Percentiles rank a stretch among this genome's conserved stretches.
Evolutionary conservation across 345 rosid genomes (phyloP).

Genomic region (Psidium guajava): DNA sequence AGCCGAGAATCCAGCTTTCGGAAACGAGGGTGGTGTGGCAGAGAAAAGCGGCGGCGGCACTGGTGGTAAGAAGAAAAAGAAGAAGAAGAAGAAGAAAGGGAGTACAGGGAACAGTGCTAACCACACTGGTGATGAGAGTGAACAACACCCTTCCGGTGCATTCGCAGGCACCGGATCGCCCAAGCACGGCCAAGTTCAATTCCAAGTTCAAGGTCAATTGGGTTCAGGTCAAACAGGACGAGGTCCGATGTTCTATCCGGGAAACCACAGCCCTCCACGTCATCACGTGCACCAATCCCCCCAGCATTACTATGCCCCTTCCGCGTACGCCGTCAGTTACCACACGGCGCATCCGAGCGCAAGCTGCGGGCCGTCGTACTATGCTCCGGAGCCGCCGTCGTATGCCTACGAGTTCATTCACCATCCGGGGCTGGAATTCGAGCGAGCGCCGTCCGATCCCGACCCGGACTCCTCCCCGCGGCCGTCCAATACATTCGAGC

Average conservation of each 20-base stretch:
- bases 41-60: conserved; percentile 9
- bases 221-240: conserved; percentile 5
- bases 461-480: conserved; percentile 17
- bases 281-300: conserved; percentile 15
- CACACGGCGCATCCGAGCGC: conserved; percentile 33
- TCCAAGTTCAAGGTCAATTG: not conserved
- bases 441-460: conserved; percentile 13
- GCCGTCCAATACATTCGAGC: conserved; percentile 52
- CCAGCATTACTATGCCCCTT: conserved; percentile 21
- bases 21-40: conserved; percentile 7
- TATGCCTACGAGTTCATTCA: conserved; percentile 25
- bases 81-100: conserved; percentile 55
- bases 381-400: conserved; percentile 18
- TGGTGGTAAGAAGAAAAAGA: conserved; percentile 66
- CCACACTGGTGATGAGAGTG: conserved; percentile 3
- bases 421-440: conserved; percentile 3
- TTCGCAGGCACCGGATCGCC: conserved; percentile 17
- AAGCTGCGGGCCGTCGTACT: conserved; percentile 18
- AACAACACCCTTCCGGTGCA: conserved; percentile 9
- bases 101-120: conserved; percentile 25
- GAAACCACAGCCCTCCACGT: conserved; percentile 32
- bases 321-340: conserved; percentile 41
- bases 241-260: conserved; percentile 2
- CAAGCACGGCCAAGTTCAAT: not conserved
- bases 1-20: conserved; percentile 4